phyloP scores from a whole-genome alignment of 345 rosid species.

The Eucalyptus sp. region DNA sequence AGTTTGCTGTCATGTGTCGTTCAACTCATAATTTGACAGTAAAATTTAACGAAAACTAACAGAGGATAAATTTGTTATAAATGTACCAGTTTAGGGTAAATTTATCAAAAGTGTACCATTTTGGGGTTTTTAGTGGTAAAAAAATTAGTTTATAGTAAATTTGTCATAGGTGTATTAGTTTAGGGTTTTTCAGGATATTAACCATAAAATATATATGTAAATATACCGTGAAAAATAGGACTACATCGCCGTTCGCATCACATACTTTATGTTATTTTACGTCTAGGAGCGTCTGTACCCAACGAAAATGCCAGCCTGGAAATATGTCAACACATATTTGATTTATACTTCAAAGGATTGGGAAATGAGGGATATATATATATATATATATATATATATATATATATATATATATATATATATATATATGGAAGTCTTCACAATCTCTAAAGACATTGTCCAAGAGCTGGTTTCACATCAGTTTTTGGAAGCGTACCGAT shows the following conservation, averaged over 20 bases:
- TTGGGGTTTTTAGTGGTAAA: too few relatives aligned
- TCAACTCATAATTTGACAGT: too few relatives aligned
- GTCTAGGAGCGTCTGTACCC: neutral
- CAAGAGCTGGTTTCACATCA: neutral
- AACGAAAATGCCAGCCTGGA: neutral
- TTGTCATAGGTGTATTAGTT: fast-evolving
- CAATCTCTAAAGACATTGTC: neutral
- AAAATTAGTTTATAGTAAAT: too few relatives aligned
- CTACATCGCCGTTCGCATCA: neutral
- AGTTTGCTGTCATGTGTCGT: too few relatives aligned
- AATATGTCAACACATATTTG: neutral
- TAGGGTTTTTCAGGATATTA: too few relatives aligned
- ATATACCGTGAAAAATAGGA: neutral
- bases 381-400: too few relatives aligned
- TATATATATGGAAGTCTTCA: neutral
- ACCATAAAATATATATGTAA: too few relatives aligned
- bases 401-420: too few relatives aligned
- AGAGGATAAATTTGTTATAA: too few relatives aligned
- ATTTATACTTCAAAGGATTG: neutral
- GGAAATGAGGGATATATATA: neutral
- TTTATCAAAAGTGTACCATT: too few relatives aligned
- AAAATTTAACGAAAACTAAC: too few relatives aligned
- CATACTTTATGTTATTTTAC: neutral
- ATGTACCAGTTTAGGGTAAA: fast-evolving
- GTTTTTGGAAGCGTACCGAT: neutral